Conservation (phyloP, 176 grass and related monocot genomes). For the Phoenix dactylifera region DNA sequence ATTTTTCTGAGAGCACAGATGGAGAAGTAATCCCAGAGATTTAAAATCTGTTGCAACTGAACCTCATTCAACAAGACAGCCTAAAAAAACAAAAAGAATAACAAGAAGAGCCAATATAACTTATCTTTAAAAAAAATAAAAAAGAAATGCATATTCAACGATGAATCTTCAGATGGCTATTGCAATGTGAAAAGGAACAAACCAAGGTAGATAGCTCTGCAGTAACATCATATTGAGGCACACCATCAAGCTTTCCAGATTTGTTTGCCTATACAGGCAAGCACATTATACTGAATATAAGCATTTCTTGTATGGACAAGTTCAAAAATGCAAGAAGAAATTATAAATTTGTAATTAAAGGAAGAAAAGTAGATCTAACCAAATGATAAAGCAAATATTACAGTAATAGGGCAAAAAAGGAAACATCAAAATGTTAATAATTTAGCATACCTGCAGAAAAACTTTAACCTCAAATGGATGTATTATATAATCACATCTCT, state of each 20-base stretch:
- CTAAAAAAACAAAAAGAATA: slow-evolving; percentile 35
- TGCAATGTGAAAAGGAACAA: slow-evolving; percentile 33
- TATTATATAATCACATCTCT: slow-evolving; percentile 78
- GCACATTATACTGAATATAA: slow-evolving; percentile 6
- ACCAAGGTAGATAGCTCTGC: slow-evolving; percentile 76
- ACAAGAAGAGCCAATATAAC: slow-evolving; percentile 11
- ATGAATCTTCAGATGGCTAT: slow-evolving; percentile 11
- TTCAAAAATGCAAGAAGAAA: slow-evolving; percentile 4
- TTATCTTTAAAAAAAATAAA: slow-evolving; percentile 9
- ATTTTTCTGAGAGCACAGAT: slow-evolving; percentile 70
- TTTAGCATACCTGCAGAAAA: slow-evolving; percentile 65
- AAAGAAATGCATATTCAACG: neutral
- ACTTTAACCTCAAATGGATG: slow-evolving; percentile 67
- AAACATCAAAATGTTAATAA: slow-evolving; percentile 7
- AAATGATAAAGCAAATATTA: slow-evolving; percentile 3
- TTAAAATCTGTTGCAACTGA: slow-evolving; percentile 67
- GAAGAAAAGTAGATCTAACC: neutral
- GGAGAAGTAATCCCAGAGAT: slow-evolving; percentile 77
- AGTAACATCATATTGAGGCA: slow-evolving; percentile 71
- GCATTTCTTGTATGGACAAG: neutral
- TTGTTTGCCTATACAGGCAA: slow-evolving; percentile 56
- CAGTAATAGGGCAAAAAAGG: slow-evolving; percentile 12
- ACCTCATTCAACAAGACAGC: slow-evolving; percentile 63
- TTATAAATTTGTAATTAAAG: slow-evolving; percentile 15
- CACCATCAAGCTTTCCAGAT: slow-evolving; percentile 67